Evolutionary conservation across 495 filamentous ascomycete genomes (phyloP).

Genomic region (Hypomontagnella monticulosa): DNA sequence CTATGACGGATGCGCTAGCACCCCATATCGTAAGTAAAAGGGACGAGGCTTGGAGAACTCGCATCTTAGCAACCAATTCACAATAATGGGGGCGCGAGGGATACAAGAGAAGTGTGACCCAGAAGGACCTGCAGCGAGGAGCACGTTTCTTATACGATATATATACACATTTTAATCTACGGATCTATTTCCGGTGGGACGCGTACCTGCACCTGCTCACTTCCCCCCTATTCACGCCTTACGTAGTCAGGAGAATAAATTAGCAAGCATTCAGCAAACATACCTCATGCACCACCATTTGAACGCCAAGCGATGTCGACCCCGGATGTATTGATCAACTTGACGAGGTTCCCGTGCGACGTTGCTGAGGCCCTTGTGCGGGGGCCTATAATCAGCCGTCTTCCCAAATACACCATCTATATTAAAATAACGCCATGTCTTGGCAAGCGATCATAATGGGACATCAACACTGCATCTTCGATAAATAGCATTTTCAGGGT

Average conservation of each 20-base stretch:
- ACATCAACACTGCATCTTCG: slow-evolving; percentile 27
- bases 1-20: slow-evolving; percentile 30
- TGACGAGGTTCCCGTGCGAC: slow-evolving; percentile 29
- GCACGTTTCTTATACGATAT: slow-evolving; percentile 2
- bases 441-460: slow-evolving; percentile 30
- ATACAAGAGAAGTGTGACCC: not conserved
- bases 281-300: not conserved
- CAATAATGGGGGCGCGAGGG: not conserved
- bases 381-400: slow-evolving; percentile 38
- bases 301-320: slow-evolving; percentile 13
- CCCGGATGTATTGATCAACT: slow-evolving; percentile 24
- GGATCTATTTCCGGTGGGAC: slow-evolving; percentile 12
- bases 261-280: slow-evolving; percentile 2
- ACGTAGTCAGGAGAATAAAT: slow-evolving; percentile 2
- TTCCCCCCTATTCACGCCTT: slow-evolving; percentile 2
- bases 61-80: slow-evolving; percentile 28
- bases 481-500: slow-evolving; percentile 15
- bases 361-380: slow-evolving; percentile 24
- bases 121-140: not conserved
- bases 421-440: slow-evolving; percentile 47
- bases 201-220: slow-evolving; percentile 7
- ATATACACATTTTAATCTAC: slow-evolving; percentile 14
- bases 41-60: slow-evolving; percentile 33
- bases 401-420: slow-evolving; percentile 41
- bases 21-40: slow-evolving; percentile 35